Base-by-base conservation (phyloP, 2,329 filamentous ascomycete genomes). In the Chrysosphaeria jannelii region DNA sequence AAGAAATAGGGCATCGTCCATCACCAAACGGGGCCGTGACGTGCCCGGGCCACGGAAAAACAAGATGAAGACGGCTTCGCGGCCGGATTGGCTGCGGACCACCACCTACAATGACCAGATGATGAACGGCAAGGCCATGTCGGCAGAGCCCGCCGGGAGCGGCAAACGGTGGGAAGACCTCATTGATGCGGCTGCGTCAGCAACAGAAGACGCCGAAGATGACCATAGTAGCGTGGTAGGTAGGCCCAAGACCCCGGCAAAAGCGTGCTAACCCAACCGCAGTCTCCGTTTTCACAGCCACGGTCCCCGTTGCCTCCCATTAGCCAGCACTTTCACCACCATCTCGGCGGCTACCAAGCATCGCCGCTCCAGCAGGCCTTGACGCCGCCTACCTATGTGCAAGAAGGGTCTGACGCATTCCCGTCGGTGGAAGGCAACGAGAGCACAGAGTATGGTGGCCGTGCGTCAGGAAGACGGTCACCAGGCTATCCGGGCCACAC, bases 101-200 rank as follows among this genome's bases (percentile, higher is more conserved):
- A n/a, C n/a, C n/a, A n/a, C n/a, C n/a, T n/a, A n/a, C n/a, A n/a
- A n/a, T n/a, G n/a, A n/a, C n/a, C n/a, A 68, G 68, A 35, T 70
- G 60, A 35, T 88, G 76, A 1, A 48, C 51, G 23, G 75, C 30
- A 89, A 90, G 45, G 74, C 76, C 26, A 59, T 72, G 33, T 89
- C 76, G 10, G 74, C 74, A 20, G 81, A 91, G 43, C 78, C 79
- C 13, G 60, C 61, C 11, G 68, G 71, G 28, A 71, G 72, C 45
- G 78, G 75, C 32, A 89, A 85, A 47, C 59, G 81, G 36, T 93
- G 81, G 85, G 76, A 90, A 44, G 81, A 93, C 43, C 54, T 93
- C 29, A 88, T 93, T 32, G 79, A 91, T 44, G 81, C 81, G 24
- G 81, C 57, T 25, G 78, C 81, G 15, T 90, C 76, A 30, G 78